Conservation (phyloP, 2,329 filamentous ascomycete species). For the Ceratocystis smalleyi region DNA sequence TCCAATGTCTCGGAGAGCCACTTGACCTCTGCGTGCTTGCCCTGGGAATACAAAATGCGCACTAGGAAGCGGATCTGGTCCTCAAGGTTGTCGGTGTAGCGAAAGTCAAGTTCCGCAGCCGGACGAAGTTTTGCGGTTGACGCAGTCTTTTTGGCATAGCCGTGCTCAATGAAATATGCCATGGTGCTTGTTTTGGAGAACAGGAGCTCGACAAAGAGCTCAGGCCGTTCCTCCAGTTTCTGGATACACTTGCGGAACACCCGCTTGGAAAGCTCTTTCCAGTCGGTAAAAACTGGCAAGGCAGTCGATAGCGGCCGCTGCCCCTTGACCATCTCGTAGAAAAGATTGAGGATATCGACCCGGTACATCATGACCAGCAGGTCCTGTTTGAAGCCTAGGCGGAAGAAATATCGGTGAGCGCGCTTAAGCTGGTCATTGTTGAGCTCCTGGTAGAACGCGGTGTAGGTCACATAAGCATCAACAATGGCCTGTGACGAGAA, state of each 20-base stretch:
- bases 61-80: constrained; percentile 68
- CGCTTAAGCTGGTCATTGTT: constrained; percentile 70
- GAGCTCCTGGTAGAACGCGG: constrained; percentile 66
- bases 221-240: constrained; percentile 72
- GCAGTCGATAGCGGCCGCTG: constrained; percentile 57
- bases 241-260: constrained; percentile 67
- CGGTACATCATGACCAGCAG: constrained; percentile 78
- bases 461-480: constrained; percentile 73
- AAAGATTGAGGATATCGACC: constrained; percentile 74
- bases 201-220: constrained; percentile 76
- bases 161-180: constrained; percentile 77
- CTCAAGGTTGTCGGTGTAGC: constrained; percentile 49
- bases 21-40: constrained; percentile 55
- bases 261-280: constrained; percentile 78
- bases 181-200: constrained; percentile 84
- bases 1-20: constrained; percentile 66
- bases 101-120: constrained; percentile 72
- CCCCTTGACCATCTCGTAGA: constrained; percentile 85
- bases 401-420: constrained; percentile 84
- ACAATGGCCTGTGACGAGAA: constrained; percentile 76
- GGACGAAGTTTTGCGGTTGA: constrained; percentile 46
- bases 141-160: constrained; percentile 61
- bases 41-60: constrained; percentile 63
- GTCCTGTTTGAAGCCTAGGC: constrained; percentile 87
- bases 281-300: constrained; percentile 61